Evolutionary conservation across 805 yeast species (phyloP).

Genomic region (Metschnikowia gelsemii): DNA sequence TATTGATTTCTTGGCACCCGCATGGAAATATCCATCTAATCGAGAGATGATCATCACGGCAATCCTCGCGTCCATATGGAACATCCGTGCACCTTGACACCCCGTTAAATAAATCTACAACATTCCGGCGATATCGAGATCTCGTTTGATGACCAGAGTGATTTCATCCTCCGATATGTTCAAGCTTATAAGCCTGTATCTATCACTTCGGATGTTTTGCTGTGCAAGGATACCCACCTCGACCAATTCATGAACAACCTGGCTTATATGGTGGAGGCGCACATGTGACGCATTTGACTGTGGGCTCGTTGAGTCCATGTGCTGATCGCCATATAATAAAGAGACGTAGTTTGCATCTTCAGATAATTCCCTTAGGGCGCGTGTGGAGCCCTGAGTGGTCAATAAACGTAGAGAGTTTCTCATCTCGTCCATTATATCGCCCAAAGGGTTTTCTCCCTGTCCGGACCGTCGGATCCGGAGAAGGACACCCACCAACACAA

Average conservation of each 20-base stretch:
- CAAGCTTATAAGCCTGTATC: constrained; percentile 62
- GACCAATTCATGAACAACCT: constrained; percentile 62
- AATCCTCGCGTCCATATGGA: not conserved
- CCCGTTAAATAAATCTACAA: constrained; percentile 1
- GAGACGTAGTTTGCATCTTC: constrained; percentile 17
- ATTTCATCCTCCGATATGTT: constrained; percentile 73
- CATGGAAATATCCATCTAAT: too few relatives aligned
- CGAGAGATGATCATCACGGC: constrained; percentile 15
- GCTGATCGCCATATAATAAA: constrained; percentile 28
- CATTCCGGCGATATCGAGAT: constrained; percentile 28
- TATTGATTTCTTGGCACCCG: constrained; percentile 16
- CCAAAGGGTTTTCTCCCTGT: constrained; percentile 65
- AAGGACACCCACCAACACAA: constrained; percentile 68
- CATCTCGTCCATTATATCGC: constrained; percentile 78
- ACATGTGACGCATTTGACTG: too few relatives aligned
- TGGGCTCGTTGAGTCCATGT: constrained; percentile 28
- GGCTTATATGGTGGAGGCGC: constrained; percentile 59
- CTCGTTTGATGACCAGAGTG: constrained; percentile 56
- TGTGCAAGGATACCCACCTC: constrained; percentile 76
- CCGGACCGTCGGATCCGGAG: constrained; percentile 66
- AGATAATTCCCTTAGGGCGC: constrained; percentile 20
- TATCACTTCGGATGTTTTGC: constrained; percentile 67
- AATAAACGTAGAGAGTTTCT: constrained; percentile 48
- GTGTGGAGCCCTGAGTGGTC: constrained; percentile 28
- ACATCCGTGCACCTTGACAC: constrained; percentile 13